phyloP scores from a whole-genome alignment of 2,329 filamentous ascomycete species.

The Verticillium isaacii region DNA sequence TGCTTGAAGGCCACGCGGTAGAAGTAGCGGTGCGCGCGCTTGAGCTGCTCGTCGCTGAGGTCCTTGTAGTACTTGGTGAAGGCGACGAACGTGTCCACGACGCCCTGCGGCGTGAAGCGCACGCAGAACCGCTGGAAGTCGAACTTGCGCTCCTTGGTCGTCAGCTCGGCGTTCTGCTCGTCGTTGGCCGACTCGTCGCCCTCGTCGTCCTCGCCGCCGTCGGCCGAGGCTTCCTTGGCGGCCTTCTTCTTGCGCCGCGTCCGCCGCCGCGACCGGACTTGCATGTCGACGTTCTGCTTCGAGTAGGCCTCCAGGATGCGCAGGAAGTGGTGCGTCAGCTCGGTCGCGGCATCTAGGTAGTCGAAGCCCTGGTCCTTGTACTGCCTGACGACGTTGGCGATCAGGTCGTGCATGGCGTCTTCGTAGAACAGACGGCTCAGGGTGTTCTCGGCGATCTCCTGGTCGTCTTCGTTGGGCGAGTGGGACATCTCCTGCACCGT shows the following conservation, averaged over 20 bases:
- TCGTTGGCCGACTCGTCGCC: constrained; percentile 71
- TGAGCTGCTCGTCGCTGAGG: constrained; percentile 73
- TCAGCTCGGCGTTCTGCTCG: constrained; percentile 62
- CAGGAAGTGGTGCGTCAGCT: constrained; percentile 86
- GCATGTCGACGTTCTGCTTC: constrained; percentile 90
- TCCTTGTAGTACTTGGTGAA: constrained; percentile 80
- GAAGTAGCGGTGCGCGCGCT: constrained; percentile 89
- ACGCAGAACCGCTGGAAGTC: constrained; percentile 81
- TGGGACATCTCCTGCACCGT: constrained; percentile 91
- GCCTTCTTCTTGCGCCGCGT: constrained; percentile 70
- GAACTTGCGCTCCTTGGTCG: constrained; percentile 82
- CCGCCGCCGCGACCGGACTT: constrained; percentile 77
- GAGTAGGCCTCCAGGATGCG: constrained; percentile 90
- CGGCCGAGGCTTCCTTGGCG: constrained; percentile 35
- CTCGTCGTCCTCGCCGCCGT: constrained; percentile 39
- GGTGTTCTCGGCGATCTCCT: constrained; percentile 97
- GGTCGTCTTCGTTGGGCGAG: constrained; percentile 82
- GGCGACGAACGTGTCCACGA: constrained; percentile 81
- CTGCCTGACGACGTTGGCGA: constrained; percentile 73
- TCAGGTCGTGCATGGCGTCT: constrained; percentile 84
- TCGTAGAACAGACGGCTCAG: constrained; percentile 98
- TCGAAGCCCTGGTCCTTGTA: constrained; percentile 94
- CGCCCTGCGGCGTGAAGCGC: constrained; percentile 77
- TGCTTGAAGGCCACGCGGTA: constrained; percentile 94
- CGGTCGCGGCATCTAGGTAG: constrained; percentile 87